Conservation (phyloP, 2,329 filamentous ascomycete species). For the Aspergillus sp. region DNA sequence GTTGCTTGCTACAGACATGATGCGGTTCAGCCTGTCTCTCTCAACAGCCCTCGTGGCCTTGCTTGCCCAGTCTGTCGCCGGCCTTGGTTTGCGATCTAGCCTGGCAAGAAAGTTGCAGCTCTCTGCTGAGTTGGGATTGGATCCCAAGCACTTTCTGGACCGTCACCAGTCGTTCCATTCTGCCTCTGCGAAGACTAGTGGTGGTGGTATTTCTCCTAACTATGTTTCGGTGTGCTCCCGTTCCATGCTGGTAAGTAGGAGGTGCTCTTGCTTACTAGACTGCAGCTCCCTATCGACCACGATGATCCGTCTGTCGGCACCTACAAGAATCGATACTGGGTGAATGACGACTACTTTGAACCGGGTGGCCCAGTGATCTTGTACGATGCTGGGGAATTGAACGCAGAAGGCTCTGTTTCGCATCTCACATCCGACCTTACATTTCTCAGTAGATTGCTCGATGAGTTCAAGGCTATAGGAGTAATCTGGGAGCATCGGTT, state of each 20-base stretch:
- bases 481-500: constrained; percentile 47
- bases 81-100: constrained; percentile 15
- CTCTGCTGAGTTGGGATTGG: constrained; percentile 20
- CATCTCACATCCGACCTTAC: constrained; percentile 17
- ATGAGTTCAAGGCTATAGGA: constrained; percentile 39
- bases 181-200: background rate
- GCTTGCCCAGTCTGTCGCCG: constrained; percentile 13
- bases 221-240: constrained; percentile 16
- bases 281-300: constrained; percentile 32
- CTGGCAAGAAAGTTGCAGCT: constrained; percentile 19
- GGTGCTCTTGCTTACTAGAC: background rate
- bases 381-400: constrained; percentile 50
- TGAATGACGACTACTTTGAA: constrained; percentile 55
- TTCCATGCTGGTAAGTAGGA: background rate
- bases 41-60: background rate
- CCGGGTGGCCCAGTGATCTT: constrained; percentile 54
- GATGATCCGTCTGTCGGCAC: constrained; percentile 42
- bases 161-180: constrained; percentile 15
- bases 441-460: constrained; percentile 32
- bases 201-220: constrained; percentile 8
- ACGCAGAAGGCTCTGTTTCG: constrained; percentile 25
- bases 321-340: constrained; percentile 57
- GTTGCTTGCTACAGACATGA: background rate
- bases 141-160: constrained; percentile 15
- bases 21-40: background rate